These are phyloP conservation scores for Pisolithus tinctorius DNA, from an alignment of 768 basidiomycete species.

Conservation along the genomic window DNA sequence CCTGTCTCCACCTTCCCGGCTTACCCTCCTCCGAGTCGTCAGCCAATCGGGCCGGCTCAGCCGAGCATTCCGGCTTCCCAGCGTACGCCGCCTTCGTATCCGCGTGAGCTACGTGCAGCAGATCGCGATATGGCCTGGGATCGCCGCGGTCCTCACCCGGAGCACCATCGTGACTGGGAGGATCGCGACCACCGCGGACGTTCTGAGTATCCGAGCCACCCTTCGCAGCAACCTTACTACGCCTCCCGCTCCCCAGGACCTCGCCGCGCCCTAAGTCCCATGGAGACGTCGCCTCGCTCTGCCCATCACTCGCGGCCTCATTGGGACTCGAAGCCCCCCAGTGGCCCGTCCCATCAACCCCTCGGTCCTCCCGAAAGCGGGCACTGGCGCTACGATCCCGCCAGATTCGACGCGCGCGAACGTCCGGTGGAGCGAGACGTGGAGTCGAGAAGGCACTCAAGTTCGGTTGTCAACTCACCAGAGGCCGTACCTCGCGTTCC, in stretches of 20 bases:
- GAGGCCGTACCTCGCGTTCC: slow-evolving; percentile 30
- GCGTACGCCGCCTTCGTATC: slow-evolving; percentile 56
- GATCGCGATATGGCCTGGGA: slow-evolving; percentile 60
- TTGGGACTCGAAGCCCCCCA: slow-evolving; percentile 57
- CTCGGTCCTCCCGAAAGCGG: slow-evolving; percentile 36
- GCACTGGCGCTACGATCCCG: slow-evolving; percentile 57
- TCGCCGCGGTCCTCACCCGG: slow-evolving; percentile 40
- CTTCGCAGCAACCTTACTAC: slow-evolving; percentile 27
- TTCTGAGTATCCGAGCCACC: slow-evolving; percentile 28
- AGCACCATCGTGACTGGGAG: slow-evolving; percentile 48
- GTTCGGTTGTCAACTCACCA: slow-evolving; percentile 41
- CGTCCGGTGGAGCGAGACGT: slow-evolving; percentile 22
- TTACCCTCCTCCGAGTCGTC: slow-evolving; percentile 42
- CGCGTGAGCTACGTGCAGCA: slow-evolving; percentile 42
- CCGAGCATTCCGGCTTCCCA: slow-evolving; percentile 39
- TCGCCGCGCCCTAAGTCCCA: slow-evolving; percentile 41
- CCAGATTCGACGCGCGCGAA: slow-evolving; percentile 45
- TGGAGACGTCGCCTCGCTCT: slow-evolving; percentile 56
- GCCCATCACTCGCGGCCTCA: slow-evolving; percentile 35
- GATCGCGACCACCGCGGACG: slow-evolving; percentile 33
- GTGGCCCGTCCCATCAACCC: slow-evolving; percentile 22
- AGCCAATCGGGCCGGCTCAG: slow-evolving; percentile 47
- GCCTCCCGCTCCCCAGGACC: slow-evolving; percentile 30
- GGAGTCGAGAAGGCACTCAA: slow-evolving; percentile 30
- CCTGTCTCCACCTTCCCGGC: slow-evolving; percentile 40